Percentiles rank a stretch among this genome's conserved stretches.
These are phyloP conservation scores for Coemansia asiatica DNA, from an alignment of 192 early-diverging fungal species.

Conservation along the genomic window DNA sequence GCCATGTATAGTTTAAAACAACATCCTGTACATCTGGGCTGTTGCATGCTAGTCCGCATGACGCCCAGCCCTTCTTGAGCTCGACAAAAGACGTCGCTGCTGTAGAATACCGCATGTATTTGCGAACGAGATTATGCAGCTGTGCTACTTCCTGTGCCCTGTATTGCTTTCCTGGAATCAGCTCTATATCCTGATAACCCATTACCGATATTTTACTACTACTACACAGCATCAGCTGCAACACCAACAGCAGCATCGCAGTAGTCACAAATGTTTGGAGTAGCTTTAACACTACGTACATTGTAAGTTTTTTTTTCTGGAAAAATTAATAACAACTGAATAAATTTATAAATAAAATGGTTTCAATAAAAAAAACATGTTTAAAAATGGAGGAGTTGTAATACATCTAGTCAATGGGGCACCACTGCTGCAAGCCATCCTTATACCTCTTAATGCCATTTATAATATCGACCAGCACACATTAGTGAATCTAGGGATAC, in stretches of 20 bases:
- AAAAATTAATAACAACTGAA: neutral
- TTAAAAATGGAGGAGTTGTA: neutral
- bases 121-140: constrained; percentile 32
- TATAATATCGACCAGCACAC: neutral
- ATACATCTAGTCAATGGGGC: neutral
- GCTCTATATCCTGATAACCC: constrained; percentile 23
- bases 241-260: neutral
- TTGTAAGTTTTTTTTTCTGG: neutral
- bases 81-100: constrained; percentile 52
- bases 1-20: constrained; percentile 47
- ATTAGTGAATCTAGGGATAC: neutral
- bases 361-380: neutral
- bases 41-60: constrained; percentile 42
- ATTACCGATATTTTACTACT: neutral
- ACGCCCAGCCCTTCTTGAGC: constrained; percentile 29
- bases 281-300: neutral
- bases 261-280: neutral
- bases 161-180: constrained; percentile 35
- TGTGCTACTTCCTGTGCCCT: constrained; percentile 21
- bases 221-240: too few relatives aligned
- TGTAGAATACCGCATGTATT: constrained; percentile 53
- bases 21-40: constrained; percentile 43
- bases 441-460: neutral
- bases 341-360: neutral
- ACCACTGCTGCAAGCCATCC: neutral